Evolutionary conservation across 2,329 filamentous ascomycete species (phyloP), one percentile per base, ranked within the genome.

Genomic region (Orbilia oligospora): DNA sequence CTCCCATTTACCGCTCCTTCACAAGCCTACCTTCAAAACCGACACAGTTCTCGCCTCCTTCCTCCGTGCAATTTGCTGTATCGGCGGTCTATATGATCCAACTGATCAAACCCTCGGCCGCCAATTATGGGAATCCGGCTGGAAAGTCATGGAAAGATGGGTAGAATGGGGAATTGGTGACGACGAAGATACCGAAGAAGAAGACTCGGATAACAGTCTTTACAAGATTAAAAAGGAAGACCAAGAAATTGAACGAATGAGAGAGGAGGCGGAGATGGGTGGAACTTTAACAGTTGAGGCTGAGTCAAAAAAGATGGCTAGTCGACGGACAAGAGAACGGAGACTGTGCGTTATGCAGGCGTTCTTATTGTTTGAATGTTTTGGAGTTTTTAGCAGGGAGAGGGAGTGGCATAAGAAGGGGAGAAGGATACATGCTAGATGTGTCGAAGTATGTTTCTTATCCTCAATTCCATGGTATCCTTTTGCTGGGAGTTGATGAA

Each of bases 131-230:
- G 81, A 82, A 58, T 81, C 80, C 53, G 81, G 81, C n/a, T 80
- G 81, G 49, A 81, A 80, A 56, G 81, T 82, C 33, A 81, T 82
- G 80, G 81, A 82, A 64, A 69, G 81, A 33, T 82, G 81, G 81
- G 81, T 82, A 33, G 81, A 82, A 56, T 81, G 78, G 66, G 81
- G 81, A 1, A 73, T 80, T 5, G 76, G 76, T 33, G 76, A 79
- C 16, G 76, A 79, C 14, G 80, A 75, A 27, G 80, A 81, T 44
- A 75, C 79, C 2, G 81, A 82, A 53, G 81, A 81, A 1, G 69
- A 76, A 46, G 73, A 70, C 22, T 66, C 67, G 5, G 75, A 79
- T 58, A 48, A 68, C 64, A 55, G 80, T 71, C 24, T 73, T 4
- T 20, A 70, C 6, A 71, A 80, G 48, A 51, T 80, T 16, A 77